phyloP scores from a whole-genome alignment of 1,284 basidiomycete species.

The Marasmius tenuissimus region DNA sequence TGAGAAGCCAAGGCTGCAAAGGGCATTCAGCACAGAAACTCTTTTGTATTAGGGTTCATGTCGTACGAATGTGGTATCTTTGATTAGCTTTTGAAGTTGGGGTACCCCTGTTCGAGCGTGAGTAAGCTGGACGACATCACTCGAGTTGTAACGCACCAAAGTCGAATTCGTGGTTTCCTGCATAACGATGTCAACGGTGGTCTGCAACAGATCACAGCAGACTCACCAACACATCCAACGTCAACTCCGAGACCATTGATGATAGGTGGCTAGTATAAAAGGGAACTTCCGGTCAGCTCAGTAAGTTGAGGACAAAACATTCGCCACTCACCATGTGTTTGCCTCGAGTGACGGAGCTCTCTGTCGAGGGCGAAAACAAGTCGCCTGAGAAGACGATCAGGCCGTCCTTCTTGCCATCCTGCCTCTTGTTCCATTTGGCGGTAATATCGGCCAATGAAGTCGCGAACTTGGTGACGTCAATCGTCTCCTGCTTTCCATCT shows the following conservation, averaged over 20 bases:
- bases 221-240: background rate
- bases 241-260: background rate
- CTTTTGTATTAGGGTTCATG: slow-evolving; percentile 18
- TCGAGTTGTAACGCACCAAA: slow-evolving; percentile 32
- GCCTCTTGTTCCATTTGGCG: slow-evolving; percentile 9
- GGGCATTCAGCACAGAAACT: slow-evolving; percentile 10
- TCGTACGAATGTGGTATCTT: slow-evolving; percentile 55
- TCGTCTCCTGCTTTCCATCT: slow-evolving; percentile 10
- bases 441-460: slow-evolving; percentile 11
- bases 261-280: background rate
- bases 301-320: background rate
- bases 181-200: background rate
- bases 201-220: background rate
- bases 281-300: background rate
- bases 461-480: slow-evolving; percentile 19
- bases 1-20: slow-evolving; percentile 52
- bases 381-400: slow-evolving; percentile 18
- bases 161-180: slow-evolving; percentile 67
- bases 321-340: slow-evolving; percentile 14
- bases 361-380: slow-evolving; percentile 16
- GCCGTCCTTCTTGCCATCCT: slow-evolving; percentile 2
- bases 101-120: slow-evolving; percentile 21
- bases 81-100: background rate
- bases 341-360: slow-evolving; percentile 17
- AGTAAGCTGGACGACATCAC: background rate